phyloP scores from a whole-genome alignment of 805 yeast species.

The Ogataea henricii region DNA sequence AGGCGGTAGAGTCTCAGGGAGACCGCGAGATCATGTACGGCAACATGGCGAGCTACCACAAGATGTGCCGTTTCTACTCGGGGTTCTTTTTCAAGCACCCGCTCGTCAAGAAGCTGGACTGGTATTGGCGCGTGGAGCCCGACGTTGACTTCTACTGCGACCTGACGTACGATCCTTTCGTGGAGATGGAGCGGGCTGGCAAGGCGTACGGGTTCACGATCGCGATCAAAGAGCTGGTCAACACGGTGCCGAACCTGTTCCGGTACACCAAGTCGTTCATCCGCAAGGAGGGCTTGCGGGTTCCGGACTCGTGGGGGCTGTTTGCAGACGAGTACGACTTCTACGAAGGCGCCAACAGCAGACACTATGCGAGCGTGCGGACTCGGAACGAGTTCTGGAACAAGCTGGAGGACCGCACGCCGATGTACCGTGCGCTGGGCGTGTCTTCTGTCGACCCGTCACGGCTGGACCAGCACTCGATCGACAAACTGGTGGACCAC shows the following conservation, averaged over 20 bases:
- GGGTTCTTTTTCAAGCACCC: slow-evolving; percentile 84
- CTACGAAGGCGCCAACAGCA: slow-evolving; percentile 36
- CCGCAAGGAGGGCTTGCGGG: slow-evolving; percentile 44
- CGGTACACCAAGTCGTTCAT: slow-evolving; percentile 69
- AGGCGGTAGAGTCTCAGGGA: slow-evolving; percentile 71
- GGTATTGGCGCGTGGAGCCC: slow-evolving; percentile 98
- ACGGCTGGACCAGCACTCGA: slow-evolving; percentile 32
- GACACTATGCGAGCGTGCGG: slow-evolving; percentile 30
- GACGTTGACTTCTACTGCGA: slow-evolving; percentile 89
- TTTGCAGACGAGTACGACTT: slow-evolving; percentile 49
- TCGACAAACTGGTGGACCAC: slow-evolving; percentile 42
- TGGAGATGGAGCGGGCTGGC: slow-evolving; percentile 66
- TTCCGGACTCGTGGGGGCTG: slow-evolving; percentile 70
- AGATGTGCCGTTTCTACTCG: slow-evolving; percentile 92
- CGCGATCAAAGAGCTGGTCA: slow-evolving; percentile 71
- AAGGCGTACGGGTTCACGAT: slow-evolving; percentile 88
- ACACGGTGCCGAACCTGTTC: slow-evolving; percentile 82
- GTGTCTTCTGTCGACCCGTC: slow-evolving; percentile 17
- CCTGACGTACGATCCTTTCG: slow-evolving; percentile 86
- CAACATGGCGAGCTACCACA: slow-evolving; percentile 77
- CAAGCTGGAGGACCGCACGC: slow-evolving; percentile 28
- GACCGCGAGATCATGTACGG: slow-evolving; percentile 87
- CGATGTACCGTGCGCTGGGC: slow-evolving; percentile 28
- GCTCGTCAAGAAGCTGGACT: slow-evolving; percentile 66
- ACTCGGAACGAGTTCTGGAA: slow-evolving; percentile 30